These are phyloP conservation scores for Agaricales sp. DNA, from an alignment of 1,284 basidiomycete genomes.

Conservation along the genomic window DNA sequence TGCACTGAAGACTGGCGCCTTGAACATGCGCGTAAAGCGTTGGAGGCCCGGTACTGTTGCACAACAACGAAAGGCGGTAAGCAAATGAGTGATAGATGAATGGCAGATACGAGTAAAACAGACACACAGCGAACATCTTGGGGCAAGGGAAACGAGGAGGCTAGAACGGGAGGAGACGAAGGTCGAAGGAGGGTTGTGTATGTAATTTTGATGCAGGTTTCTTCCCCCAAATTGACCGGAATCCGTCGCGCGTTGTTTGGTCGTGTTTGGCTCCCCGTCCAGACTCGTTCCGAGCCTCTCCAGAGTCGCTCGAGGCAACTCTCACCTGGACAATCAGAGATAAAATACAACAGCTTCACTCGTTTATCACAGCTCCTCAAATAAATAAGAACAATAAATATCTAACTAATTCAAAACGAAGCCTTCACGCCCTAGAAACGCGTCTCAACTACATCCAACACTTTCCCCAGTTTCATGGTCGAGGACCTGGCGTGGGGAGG, in stretches of 20 bases:
- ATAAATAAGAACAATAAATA: neutral
- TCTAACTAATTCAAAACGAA: neutral
- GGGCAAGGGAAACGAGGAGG: neutral
- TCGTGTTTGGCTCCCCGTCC: neutral
- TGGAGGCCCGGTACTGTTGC: constrained; percentile 3
- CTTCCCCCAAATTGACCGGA: neutral
- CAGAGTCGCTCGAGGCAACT: neutral
- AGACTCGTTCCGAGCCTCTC: neutral
- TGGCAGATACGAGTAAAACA: neutral
- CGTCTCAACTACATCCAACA: neutral
- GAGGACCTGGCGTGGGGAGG: no score
- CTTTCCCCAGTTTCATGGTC: neutral
- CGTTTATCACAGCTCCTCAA: neutral
- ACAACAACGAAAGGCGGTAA: neutral
- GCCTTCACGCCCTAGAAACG: no score
- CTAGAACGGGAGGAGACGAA: neutral
- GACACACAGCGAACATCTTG: neutral
- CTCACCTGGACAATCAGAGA: no score
- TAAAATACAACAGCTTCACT: neutral
- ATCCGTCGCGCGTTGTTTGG: neutral
- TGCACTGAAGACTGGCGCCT: constrained; percentile 23
- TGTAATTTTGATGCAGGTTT: neutral
- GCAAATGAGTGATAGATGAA: neutral
- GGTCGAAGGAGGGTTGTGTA: neutral
- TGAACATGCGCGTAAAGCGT: constrained; percentile 33